Conservation (phyloP, 306 rosid genomes). For the Malus sylvestris region DNA sequence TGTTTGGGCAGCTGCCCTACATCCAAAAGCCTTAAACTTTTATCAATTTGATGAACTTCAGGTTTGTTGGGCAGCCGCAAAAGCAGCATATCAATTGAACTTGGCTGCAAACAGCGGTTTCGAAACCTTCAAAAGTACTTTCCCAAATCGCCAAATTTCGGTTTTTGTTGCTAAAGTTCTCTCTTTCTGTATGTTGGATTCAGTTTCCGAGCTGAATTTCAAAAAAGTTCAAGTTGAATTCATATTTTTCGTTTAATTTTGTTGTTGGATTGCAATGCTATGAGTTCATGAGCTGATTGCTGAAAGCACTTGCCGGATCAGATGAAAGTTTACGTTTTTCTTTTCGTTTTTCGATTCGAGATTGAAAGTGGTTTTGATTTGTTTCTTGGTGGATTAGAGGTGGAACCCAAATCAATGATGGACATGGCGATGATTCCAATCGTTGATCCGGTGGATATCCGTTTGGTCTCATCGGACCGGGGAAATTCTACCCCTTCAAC, state of each 20-base stretch:
- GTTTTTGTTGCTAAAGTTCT: not conserved
- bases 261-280: not conserved
- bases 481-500: constrained; percentile 39
- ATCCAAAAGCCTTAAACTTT: not conserved
- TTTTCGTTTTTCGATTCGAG: not conserved
- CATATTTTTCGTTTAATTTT: not conserved
- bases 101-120: constrained; percentile 56
- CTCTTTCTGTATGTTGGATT: not conserved
- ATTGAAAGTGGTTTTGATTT: not conserved
- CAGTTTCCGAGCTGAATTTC: not conserved
- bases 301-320: not conserved
- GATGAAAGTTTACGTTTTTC: not conserved
- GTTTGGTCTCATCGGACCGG: constrained; percentile 61
- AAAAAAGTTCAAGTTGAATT: not conserved
- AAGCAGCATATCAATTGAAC: constrained; percentile 47
- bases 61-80: not conserved
- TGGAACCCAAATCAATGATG: constrained; percentile 70
- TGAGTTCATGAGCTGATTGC: not conserved
- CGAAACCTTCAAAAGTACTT: constrained; percentile 64
- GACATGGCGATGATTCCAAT: constrained; percentile 57
- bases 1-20: not conserved
- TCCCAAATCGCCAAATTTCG: no score
- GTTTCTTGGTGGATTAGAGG: constrained; percentile 35
- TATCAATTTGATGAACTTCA: constrained; percentile 16
- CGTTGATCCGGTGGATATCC: constrained; percentile 57